Base-by-base conservation (phyloP, 2,329 filamentous ascomycete genomes). In the Fusarium sulawesiense region DNA sequence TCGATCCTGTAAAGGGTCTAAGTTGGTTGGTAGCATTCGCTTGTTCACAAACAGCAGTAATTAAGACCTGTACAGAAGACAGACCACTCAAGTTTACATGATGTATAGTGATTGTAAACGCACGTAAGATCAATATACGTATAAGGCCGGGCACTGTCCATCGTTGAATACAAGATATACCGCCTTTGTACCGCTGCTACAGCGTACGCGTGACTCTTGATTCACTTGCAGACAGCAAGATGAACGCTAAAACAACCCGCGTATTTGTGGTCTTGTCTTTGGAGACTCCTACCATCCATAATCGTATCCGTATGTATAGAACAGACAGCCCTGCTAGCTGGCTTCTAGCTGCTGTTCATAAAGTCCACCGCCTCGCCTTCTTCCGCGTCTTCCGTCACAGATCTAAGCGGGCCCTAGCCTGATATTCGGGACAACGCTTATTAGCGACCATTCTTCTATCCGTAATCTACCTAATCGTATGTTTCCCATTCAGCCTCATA, bases 341-440 rank as follows among this genome's bases (percentile, higher is more conserved):
- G 25, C 40, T 40, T 32, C 55, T 51, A 41, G 53, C 20, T 49
- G 16, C 23, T 25, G 13, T 25, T 49, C 21, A 32, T 29, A 50
- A 54, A 41, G 42, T 48, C 65, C 68, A 71, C 68, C 68, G 59
- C 64, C 66, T 55, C 62, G 46, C 56, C 45, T 57, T 70, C 40
- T 71, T 70, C 67, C 63, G 54, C 63, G 61, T 53, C 62, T 66
- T 66, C 51, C 46, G 59, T 71, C 54, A 44, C 48, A 65, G 68
- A 70, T 70, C 68, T 70, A 51, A 64, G 68, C 68, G 67, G 67
- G 58, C 54, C 60, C 63, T 68, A 57, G 58, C 63, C 58, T 60
- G 42, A 56, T 56, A 54, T 47, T 65, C 68, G 64, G 68, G 59
- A 70, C 60, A 45, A 37, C 32, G 44, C 54, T 68, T 34, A 34